Evolutionary conservation across 2,329 filamentous ascomycete genomes (phyloP).

Genomic region (Colletotrichum sp.): DNA sequence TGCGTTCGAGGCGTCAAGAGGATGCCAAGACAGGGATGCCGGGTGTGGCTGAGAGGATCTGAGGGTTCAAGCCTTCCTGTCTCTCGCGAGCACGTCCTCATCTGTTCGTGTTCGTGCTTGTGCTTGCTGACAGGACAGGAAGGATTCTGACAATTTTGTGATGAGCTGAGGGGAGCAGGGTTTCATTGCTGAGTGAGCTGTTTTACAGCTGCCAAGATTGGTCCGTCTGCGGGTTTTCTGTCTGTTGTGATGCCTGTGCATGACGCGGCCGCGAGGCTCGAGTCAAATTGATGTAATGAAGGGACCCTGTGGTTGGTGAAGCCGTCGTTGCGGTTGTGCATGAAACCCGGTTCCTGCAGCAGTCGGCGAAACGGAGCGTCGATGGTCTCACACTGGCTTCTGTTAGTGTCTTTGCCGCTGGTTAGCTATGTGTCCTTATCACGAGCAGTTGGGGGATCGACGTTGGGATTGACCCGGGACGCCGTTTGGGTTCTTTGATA

Average conservation of each 20-base stretch:
- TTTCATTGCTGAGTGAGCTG: background rate
- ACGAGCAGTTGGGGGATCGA: background rate
- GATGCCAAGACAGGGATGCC: background rate
- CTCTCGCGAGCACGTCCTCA: background rate
- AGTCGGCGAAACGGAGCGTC: background rate
- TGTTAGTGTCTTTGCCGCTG: background rate
- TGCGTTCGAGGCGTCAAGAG: background rate
- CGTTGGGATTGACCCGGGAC: background rate
- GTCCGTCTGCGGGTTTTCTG: background rate
- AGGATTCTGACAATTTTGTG: background rate
- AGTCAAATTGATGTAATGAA: conserved; percentile 7
- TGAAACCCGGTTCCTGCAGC: conserved; percentile 21
- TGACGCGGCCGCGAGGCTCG: conserved; percentile 5
- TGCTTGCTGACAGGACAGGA: background rate
- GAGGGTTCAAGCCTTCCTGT: background rate
- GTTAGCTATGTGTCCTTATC: background rate
- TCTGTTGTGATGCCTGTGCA: background rate
- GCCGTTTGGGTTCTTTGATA: background rate
- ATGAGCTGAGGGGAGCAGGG: background rate
- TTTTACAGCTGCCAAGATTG: background rate
- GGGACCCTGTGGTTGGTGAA: background rate
- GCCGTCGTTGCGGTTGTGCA: background rate
- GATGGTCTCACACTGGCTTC: background rate
- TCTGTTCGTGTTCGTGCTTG: background rate
- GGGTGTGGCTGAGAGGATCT: background rate